A percentile compares a stretch with the other conserved stretches of the same genome.
phyloP scores from a whole-genome alignment of 495 filamentous ascomycete genomes.

The Apodospora peruviana region DNA sequence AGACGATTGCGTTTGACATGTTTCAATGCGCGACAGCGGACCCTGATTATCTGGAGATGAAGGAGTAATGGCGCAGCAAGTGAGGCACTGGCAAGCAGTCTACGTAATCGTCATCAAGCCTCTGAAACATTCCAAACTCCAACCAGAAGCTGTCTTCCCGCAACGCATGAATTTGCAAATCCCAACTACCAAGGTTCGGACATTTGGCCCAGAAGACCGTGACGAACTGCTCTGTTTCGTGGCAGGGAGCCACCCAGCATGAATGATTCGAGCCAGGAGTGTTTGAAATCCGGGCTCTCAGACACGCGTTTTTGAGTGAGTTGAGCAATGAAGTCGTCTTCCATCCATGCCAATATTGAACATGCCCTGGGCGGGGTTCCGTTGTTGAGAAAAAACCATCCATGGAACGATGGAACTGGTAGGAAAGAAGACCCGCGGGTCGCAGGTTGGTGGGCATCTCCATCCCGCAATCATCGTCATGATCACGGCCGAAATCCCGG shows the following conservation, averaged over 20 bases:
- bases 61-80: slow-evolving; percentile 7
- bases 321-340: too few relatives aligned
- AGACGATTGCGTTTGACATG: too few relatives aligned
- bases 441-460: not conserved
- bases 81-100: not conserved
- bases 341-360: too few relatives aligned
- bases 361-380: too few relatives aligned
- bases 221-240: not conserved
- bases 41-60: not conserved
- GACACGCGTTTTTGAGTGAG: too few relatives aligned
- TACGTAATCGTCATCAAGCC: not conserved
- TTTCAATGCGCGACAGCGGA: not conserved
- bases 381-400: not conserved
- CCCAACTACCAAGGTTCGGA: not conserved
- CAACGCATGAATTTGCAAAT: slow-evolving; percentile 12
- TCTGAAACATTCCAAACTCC: slow-evolving; percentile 6
- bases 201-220: not conserved
- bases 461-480: not conserved
- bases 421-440: not conserved
- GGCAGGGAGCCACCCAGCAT: slow-evolving; percentile 8
- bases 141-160: not conserved
- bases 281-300: not conserved
- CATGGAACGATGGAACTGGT: not conserved
- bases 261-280: slow-evolving; percentile 10
- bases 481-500: too few relatives aligned